These are phyloP conservation scores for Globisporangium viniferum DNA, from an alignment of 352 stramenopile species.

Conservation along the genomic window DNA sequence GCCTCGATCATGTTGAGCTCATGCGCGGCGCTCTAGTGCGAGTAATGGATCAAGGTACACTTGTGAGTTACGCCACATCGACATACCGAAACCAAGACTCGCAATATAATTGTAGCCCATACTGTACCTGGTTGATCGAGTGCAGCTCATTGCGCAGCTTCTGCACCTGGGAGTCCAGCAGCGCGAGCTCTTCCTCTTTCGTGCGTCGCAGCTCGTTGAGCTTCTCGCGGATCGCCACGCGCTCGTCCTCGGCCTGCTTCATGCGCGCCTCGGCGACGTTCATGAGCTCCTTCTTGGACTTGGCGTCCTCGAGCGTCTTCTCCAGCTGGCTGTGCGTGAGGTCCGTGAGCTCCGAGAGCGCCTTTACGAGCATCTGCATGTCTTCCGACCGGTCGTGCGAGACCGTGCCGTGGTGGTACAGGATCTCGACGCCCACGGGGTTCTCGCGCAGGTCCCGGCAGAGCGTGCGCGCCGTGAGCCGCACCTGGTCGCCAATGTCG, in stretches of 20 bases:
- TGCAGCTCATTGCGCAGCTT: slow-evolving; percentile 80
- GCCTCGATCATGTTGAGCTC: slow-evolving; percentile 74
- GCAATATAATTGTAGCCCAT: not conserved
- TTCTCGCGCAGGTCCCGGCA: slow-evolving; percentile 76
- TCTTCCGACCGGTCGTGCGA: slow-evolving; percentile 60
- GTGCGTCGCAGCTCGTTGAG: slow-evolving; percentile 71
- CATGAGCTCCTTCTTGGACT: slow-evolving; percentile 81
- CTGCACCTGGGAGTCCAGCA: slow-evolving; percentile 77
- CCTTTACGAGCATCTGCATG: slow-evolving; percentile 70
- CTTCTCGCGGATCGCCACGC: slow-evolving; percentile 69
- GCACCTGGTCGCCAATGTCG: slow-evolving; percentile 80
- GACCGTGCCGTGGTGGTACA: slow-evolving; percentile 61
- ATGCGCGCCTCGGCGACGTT: slow-evolving; percentile 69
- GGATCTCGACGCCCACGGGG: slow-evolving; percentile 63
- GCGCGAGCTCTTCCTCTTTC: slow-evolving; percentile 79
- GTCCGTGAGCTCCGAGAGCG: slow-evolving; percentile 79
- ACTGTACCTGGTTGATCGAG: slow-evolving; percentile 58
- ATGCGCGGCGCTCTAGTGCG: slow-evolving; percentile 46
- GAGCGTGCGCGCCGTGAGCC: slow-evolving; percentile 52
- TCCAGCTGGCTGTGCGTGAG: slow-evolving; percentile 71
- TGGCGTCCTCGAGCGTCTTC: slow-evolving; percentile 84
- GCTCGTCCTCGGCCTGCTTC: slow-evolving; percentile 82
- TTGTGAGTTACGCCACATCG: not conserved
- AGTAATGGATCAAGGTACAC: not conserved
- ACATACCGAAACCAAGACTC: not conserved